Base-by-base conservation (phyloP, 495 filamentous ascomycete species). In the Aspergillus leporis region DNA sequence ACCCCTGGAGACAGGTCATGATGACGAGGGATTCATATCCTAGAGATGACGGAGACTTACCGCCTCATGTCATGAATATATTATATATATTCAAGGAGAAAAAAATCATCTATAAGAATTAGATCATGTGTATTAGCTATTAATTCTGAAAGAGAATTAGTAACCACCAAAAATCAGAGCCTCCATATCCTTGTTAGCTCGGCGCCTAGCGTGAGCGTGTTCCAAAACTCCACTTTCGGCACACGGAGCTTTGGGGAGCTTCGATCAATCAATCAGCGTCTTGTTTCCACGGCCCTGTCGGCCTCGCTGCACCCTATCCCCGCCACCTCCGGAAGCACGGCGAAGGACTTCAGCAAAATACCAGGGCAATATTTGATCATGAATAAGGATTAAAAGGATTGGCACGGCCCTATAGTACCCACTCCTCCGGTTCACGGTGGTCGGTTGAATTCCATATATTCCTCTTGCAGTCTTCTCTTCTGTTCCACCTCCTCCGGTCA, bases 221-320 rank as follows among this genome's bases (percentile, higher is more conserved):
- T 23, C 43, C 18, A 47, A 54, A 56, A 31, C 50, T 54, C 55
- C 58, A 62, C 58, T 61, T 61, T 63, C 60, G 62, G 59, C 62
- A 51, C 51, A 53, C 63, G 59, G 62, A 60, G 59, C 62, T 61
- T 60, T 61, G 53, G 60, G 49, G 43, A 57, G 56, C 53, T 62
- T 45, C 31, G 14, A 14, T 32, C 18, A 16, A 38, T 32, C 18
- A 19, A 23, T 30, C 18, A 31, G 22, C 40, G 25, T 53, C 43
- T 66, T 67, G 58, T 67, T 71, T 65, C 70, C 73, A 75, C 73
- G 73, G 62, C 70, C 69, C 61, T 53, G 47, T 60, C 66, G 65
- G 66, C 59, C 22, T 56, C 53, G 53, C 45, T 52, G 32, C 53
- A 52, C 45, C 47, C 64, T 74, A 75, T 71, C 65, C 69, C 73